These are phyloP conservation scores for Eucalyptus melliodora DNA, from an alignment of 345 rosid genomes.

Conservation along the genomic window DNA sequence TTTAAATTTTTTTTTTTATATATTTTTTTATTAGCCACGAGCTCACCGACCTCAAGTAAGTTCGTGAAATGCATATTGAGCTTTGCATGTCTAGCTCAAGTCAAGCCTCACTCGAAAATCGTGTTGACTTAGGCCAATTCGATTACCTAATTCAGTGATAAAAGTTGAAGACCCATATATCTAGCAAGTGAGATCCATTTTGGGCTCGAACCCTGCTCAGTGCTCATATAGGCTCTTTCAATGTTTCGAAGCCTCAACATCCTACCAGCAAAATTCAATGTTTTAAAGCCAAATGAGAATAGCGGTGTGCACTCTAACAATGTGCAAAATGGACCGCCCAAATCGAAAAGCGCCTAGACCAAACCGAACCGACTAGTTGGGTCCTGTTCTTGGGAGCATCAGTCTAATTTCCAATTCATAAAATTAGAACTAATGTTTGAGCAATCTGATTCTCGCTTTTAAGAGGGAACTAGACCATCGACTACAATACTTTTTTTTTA, in stretches of 20 bases:
- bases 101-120: rapidly evolving
- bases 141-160: rapidly evolving
- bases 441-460: rapidly evolving
- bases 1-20: too few relatives aligned
- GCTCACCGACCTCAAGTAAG: rapidly evolving
- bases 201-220: too few relatives aligned
- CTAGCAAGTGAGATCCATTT: not conserved
- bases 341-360: rapidly evolving
- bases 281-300: too few relatives aligned
- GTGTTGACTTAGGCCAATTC: rapidly evolving
- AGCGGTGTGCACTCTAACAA: rapidly evolving
- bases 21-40: rapidly evolving
- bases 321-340: rapidly evolving
- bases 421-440: rapidly evolving
- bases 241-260: too few relatives aligned
- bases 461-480: rapidly evolving
- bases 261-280: too few relatives aligned
- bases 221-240: too few relatives aligned
- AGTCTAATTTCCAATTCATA: too few relatives aligned
- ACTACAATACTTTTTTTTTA: too few relatives aligned
- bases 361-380: rapidly evolving
- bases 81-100: rapidly evolving
- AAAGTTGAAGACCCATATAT: not conserved
- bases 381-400: too few relatives aligned
- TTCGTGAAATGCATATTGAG: not conserved